phyloP scores from a whole-genome alignment of 1,284 basidiomycete genomes.

The Anthracocystis setariae region DNA sequence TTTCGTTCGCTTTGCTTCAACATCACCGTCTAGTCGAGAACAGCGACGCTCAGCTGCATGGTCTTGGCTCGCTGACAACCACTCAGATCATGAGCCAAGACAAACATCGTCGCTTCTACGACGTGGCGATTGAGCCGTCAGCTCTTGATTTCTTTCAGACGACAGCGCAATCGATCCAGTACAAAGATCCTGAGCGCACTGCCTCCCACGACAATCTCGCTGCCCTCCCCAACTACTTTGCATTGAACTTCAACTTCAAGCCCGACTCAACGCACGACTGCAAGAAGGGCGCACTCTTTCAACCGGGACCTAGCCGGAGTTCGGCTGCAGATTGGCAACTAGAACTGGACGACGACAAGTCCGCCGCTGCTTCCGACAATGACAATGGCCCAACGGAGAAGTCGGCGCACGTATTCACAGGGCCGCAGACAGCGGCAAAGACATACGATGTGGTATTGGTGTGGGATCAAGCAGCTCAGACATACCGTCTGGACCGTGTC shows the following conservation, averaged over 20 bases:
- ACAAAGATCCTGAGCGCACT: neutral
- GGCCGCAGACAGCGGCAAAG: constrained; percentile 28
- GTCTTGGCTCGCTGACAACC: neutral
- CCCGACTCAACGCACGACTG: constrained; percentile 38
- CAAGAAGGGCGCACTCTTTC: constrained; percentile 28
- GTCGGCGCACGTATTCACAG: constrained; percentile 39
- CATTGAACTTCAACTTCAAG: constrained; percentile 50
- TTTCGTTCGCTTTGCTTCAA: neutral
- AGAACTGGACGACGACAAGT: constrained; percentile 29
- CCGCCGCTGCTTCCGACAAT: neutral
- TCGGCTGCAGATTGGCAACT: constrained; percentile 35
- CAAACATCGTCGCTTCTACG: constrained; percentile 11
- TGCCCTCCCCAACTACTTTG: constrained; percentile 23
- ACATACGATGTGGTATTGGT: constrained; percentile 34
- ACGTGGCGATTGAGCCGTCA: constrained; percentile 29
- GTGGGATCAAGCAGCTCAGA: constrained; percentile 20
- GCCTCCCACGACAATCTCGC: neutral
- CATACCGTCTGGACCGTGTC: constrained; percentile 29
- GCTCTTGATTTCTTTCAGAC: constrained; percentile 13
- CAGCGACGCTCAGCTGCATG: neutral
- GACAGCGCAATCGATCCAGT: neutral
- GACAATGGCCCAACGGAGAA: neutral
- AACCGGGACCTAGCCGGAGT: constrained; percentile 11
- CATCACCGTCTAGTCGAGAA: neutral
- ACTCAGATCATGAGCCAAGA: constrained; percentile 15